Evolutionary conservation across 306 rosid genomes (phyloP).

Genomic region (Hylodesmum podocarpum): DNA sequence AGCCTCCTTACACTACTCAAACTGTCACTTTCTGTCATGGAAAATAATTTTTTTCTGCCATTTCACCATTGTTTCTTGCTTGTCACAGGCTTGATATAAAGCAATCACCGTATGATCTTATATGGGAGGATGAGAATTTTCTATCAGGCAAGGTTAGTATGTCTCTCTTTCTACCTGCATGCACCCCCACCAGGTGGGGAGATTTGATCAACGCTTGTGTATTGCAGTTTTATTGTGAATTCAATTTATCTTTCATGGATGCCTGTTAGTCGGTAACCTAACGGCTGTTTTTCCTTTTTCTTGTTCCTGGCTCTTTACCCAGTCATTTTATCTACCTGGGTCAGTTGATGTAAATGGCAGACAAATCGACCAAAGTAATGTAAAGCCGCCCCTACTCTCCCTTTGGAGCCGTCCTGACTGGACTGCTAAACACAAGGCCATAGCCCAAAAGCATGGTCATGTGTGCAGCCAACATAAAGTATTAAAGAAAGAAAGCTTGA

Average conservation of each 20-base stretch:
- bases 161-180: background rate
- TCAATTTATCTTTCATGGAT: background rate
- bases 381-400: conserved; percentile 47
- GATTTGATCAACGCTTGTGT: too few species aligned
- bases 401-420: conserved; percentile 64
- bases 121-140: conserved; percentile 63
- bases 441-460: conserved; percentile 51
- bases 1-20: background rate
- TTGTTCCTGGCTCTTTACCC: background rate
- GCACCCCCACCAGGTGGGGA: background rate
- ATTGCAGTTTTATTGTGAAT: background rate
- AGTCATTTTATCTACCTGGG: conserved; percentile 76
- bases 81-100: conserved; percentile 52
- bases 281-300: background rate
- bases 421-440: conserved; percentile 45
- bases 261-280: background rate
- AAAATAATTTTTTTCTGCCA: background rate
- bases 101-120: conserved; percentile 52
- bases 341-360: conserved; percentile 51
- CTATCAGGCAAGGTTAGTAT: conserved; percentile 52
- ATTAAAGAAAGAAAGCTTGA: conserved; percentile 10
- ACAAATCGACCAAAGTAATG: conserved; percentile 57
- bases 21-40: background rate
- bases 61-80: conserved; percentile 22
- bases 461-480: conserved; percentile 11